phyloP scores from a whole-genome alignment of 495 filamentous ascomycete species.

The Bombardia bombarda region DNA sequence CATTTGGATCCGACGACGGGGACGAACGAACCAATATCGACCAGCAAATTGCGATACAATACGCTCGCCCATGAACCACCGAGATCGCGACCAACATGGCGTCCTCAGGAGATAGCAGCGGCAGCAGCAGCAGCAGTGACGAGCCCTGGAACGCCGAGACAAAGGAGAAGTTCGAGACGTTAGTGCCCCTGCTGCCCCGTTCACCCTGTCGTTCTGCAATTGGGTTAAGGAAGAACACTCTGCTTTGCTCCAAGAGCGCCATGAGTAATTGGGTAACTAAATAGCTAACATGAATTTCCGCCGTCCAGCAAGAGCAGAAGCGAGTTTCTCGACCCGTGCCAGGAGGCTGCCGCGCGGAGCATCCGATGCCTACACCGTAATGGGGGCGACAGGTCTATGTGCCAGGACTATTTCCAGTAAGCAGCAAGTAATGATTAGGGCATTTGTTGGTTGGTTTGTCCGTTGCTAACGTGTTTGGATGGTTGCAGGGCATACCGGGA shows the following conservation, averaged over 20 bases:
- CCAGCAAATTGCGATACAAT: neutral
- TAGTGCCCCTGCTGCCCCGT: slow-evolving; percentile 5
- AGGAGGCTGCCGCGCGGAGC: slow-evolving; percentile 82
- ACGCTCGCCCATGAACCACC: neutral
- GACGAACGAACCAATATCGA: neutral
- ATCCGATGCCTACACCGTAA: slow-evolving; percentile 84
- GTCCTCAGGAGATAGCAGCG: neutral
- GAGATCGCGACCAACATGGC: neutral
- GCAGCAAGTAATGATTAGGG: slow-evolving; percentile 23
- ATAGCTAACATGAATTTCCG: neutral
- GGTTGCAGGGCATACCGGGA: slow-evolving; percentile 73
- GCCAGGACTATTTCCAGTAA: slow-evolving; percentile 89
- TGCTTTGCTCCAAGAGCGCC: too few relatives aligned
- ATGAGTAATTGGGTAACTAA: too few relatives aligned
- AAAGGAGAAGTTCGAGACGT: slow-evolving; percentile 39
- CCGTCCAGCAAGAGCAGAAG: slow-evolving; percentile 64
- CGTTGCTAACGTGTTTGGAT: neutral
- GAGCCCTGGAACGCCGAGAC: slow-evolving; percentile 35
- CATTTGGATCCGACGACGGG: too few relatives aligned
- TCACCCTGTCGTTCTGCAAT: too few relatives aligned
- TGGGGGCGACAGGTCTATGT: slow-evolving; percentile 75
- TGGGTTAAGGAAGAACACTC: too few relatives aligned
- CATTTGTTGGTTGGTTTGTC: neutral
- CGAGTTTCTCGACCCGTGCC: slow-evolving; percentile 89
- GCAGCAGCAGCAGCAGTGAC: neutral